Percentiles rank a stretch among this genome's conserved stretches.
These are phyloP conservation scores for Hypericum perforatum DNA, from an alignment of 345 rosid species.

Conservation along the genomic window DNA sequence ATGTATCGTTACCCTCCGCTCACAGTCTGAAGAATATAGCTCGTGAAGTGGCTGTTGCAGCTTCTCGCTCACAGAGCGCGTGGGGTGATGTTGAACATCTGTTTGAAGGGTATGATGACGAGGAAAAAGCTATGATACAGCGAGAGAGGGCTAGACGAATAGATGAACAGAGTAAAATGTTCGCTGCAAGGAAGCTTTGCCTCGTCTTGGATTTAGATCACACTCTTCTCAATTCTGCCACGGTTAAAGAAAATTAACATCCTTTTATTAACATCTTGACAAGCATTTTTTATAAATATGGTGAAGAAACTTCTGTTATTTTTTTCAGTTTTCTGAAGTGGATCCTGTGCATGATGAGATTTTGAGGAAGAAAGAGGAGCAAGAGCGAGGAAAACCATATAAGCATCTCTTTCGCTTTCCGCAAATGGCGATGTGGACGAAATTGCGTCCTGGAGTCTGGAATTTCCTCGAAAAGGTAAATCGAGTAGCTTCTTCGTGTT, in stretches of 20 bases:
- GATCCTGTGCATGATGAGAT: constrained; percentile 77
- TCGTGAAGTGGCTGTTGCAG: constrained; percentile 30
- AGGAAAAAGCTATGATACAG: constrained; percentile 82
- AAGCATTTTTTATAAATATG: too few species aligned
- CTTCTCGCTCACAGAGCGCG: constrained; percentile 39
- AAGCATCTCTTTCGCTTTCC: constrained; percentile 84
- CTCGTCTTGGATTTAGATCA: constrained; percentile 97
- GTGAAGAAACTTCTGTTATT: too few species aligned
- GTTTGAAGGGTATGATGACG: constrained; percentile 80
- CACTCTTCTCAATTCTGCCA: constrained; percentile 97
- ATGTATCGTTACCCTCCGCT: constrained; percentile 54
- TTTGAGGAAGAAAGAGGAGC: constrained; percentile 88
- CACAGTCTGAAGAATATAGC: constrained; percentile 49
- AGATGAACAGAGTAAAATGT: constrained; percentile 93
- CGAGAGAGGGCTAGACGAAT: constrained; percentile 84
- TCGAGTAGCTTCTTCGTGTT: too few species aligned
- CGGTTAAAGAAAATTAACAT: constrained; percentile 38
- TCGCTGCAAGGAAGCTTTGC: constrained; percentile 72
- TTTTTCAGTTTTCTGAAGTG: constrained; percentile 69
- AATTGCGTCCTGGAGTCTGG: constrained; percentile 96
- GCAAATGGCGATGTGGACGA: constrained; percentile 99
- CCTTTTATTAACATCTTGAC: neutral
- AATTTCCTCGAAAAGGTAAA: constrained; percentile 84
- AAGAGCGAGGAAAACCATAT: constrained; percentile 73
- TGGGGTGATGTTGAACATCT: constrained; percentile 94